phyloP scores from a whole-genome alignment of 805 yeast genomes.

The Cyberlindnera suaveolens region DNA sequence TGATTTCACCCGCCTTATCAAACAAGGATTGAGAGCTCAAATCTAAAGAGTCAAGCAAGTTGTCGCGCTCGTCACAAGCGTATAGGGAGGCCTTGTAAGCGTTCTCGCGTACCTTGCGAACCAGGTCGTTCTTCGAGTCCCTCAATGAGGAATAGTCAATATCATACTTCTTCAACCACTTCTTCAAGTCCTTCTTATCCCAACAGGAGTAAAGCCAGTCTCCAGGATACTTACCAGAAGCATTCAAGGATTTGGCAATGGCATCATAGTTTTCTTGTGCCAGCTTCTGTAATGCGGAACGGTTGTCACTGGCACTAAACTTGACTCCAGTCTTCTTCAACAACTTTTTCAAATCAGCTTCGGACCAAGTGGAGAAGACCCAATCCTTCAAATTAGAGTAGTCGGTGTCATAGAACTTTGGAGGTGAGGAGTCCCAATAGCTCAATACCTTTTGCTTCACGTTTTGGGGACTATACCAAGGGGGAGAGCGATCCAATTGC shows the following conservation, averaged over 20 bases:
- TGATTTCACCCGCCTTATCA: conserved; percentile 34
- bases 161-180: conserved; percentile 43
- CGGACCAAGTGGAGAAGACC: conserved; percentile 45
- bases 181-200: conserved; percentile 41
- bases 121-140: conserved; percentile 41
- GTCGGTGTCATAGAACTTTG: not conserved
- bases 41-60: conserved; percentile 35
- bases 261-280: conserved; percentile 36
- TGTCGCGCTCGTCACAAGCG: conserved; percentile 32
- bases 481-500: conserved; percentile 9
- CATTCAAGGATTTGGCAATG: conserved; percentile 30
- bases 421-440: conserved; percentile 1
- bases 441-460: conserved; percentile 14
- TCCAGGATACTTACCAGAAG: conserved; percentile 43
- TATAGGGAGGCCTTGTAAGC: conserved; percentile 37
- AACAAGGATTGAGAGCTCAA: conserved; percentile 29
- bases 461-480: conserved; percentile 12
- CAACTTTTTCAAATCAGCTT: conserved; percentile 27
- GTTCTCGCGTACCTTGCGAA: conserved; percentile 38
- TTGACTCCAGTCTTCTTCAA: conserved; percentile 28
- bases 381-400: conserved; percentile 28
- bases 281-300: conserved; percentile 35
- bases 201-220: conserved; percentile 48
- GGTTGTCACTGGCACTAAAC: conserved; percentile 22
- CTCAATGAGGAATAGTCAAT: conserved; percentile 29